phyloP scores from a whole-genome alignment of 177 flowering plant species.

The Vitis hybrid region DNA sequence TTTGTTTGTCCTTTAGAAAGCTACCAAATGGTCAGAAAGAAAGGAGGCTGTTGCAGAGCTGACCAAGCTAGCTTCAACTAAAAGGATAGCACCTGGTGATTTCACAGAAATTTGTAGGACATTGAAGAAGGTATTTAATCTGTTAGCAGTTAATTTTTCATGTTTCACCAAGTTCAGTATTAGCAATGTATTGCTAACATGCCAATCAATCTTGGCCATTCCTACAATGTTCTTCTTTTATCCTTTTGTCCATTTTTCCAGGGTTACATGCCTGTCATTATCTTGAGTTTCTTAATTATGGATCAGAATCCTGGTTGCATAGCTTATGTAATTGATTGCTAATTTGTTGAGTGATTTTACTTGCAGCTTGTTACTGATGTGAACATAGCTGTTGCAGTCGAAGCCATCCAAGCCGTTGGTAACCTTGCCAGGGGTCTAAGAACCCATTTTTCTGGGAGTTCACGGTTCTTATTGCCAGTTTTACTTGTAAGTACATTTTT shows the following conservation, averaged over 20 bases:
- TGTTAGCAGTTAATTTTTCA: background rate
- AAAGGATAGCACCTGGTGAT: conserved; percentile 94
- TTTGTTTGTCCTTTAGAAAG: conserved; percentile 60
- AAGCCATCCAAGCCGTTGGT: conserved; percentile 96
- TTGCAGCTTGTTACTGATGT: conserved; percentile 96
- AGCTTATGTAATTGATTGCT: background rate
- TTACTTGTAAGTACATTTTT: conserved; percentile 71
- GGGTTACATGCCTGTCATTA: background rate
- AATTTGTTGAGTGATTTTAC: conserved; percentile 7
- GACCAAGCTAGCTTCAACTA: conserved; percentile 89
- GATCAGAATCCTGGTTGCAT: background rate
- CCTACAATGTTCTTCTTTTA: background rate
- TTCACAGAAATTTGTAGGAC: conserved; percentile 86
- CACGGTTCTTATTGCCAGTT: conserved; percentile 84
- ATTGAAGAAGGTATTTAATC: conserved; percentile 71
- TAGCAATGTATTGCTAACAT: too few species aligned
- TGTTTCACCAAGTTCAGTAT: background rate
- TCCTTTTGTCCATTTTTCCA: background rate
- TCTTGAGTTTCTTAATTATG: conserved; percentile 1
- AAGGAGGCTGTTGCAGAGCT: conserved; percentile 96
- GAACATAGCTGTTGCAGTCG: conserved; percentile 95
- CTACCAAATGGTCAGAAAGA: conserved; percentile 95
- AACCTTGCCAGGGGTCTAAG: conserved; percentile 90
- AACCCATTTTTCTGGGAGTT: conserved; percentile 74
- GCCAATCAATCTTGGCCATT: too few species aligned